These are phyloP conservation scores for Hypoxylon sp. DNA, from an alignment of 2,329 filamentous ascomycete species.

Conservation along the genomic window DNA sequence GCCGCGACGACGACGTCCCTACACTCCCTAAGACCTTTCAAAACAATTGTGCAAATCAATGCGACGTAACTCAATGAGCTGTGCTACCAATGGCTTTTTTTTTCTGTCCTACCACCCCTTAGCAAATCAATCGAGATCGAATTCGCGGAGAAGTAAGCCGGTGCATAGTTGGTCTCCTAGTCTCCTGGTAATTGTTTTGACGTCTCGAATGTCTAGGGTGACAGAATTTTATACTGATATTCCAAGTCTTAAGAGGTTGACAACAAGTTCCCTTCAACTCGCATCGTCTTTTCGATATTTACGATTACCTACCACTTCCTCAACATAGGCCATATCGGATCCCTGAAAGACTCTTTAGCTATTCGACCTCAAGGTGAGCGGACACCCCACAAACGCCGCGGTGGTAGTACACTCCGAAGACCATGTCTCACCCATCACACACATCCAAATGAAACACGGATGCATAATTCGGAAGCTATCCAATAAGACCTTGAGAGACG, in stretches of 20 bases:
- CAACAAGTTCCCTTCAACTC: neutral
- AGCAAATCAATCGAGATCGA: neutral
- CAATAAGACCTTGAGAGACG: neutral
- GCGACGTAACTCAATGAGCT: neutral
- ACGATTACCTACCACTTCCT: too few species aligned
- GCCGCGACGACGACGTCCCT: neutral
- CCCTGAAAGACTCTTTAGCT: neutral
- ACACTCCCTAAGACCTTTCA: neutral
- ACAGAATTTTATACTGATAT: neutral
- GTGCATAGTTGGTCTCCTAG: neutral
- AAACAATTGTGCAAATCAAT: neutral
- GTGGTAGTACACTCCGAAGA: neutral
- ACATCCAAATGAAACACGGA: neutral
- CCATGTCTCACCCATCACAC: neutral
- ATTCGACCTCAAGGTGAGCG: constrained; percentile 1
- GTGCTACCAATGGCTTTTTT: neutral
- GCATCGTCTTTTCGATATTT: neutral
- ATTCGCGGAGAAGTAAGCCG: neutral
- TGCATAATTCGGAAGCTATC: neutral
- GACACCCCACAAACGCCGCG: neutral
- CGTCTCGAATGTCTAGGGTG: neutral
- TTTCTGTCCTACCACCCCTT: neutral
- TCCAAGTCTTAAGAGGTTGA: neutral
- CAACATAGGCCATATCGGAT: neutral
- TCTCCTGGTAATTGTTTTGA: neutral